These are phyloP conservation scores for Malassezia brasiliensis DNA, from an alignment of 1,284 basidiomycete species.

Conservation along the genomic window DNA sequence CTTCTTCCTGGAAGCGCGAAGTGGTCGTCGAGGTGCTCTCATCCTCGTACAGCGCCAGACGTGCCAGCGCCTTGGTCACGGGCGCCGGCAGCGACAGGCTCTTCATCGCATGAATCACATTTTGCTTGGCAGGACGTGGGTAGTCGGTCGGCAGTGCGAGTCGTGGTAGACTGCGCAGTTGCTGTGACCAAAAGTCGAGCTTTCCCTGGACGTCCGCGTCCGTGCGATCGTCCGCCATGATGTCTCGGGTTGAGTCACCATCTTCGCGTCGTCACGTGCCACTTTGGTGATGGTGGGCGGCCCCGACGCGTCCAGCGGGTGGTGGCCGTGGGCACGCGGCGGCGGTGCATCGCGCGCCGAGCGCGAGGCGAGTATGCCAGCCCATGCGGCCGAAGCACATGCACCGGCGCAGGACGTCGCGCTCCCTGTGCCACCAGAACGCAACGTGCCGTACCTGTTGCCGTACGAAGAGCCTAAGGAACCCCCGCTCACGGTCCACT, in stretches of 20 bases:
- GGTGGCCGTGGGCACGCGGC: background rate
- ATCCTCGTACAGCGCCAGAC: slow-evolving; percentile 59
- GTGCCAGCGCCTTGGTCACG: slow-evolving; percentile 33
- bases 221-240: background rate
- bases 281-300: background rate
- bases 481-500: background rate
- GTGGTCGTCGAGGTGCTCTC: slow-evolving; percentile 23
- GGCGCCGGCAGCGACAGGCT: slow-evolving; percentile 28
- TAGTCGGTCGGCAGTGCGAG: slow-evolving; percentile 95
- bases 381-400: no score
- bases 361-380: no score
- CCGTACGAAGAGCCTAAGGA: background rate
- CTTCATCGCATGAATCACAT: slow-evolving; percentile 40
- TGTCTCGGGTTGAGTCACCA: slow-evolving; percentile 2
- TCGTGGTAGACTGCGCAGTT: slow-evolving; percentile 62
- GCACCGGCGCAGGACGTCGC: no score
- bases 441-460: no score
- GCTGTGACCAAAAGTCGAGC: slow-evolving; percentile 27
- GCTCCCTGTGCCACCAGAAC: no score
- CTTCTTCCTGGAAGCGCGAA: slow-evolving; percentile 19
- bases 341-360: background rate
- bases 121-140: slow-evolving; percentile 60
- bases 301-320: no score
- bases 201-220: background rate
- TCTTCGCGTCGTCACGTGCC: background rate